Evolutionary conservation across 495 filamentous ascomycete genomes (phyloP), one percentile per base, ranked within the genome.

Genomic region (Tuber magnatum): DNA sequence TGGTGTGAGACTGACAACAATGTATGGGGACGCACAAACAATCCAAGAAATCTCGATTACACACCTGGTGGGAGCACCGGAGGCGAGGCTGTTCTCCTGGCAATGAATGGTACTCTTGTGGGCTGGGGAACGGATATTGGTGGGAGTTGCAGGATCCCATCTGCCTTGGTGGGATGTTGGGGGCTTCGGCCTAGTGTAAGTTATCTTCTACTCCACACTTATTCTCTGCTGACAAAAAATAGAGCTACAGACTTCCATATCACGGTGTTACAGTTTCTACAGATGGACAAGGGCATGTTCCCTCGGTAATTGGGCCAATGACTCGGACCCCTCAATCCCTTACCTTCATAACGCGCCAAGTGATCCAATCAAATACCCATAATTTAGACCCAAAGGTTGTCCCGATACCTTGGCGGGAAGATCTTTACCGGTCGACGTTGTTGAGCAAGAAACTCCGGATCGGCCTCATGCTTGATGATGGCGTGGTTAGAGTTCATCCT

Each of bases 101-200:
- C 85, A 1, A 81, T 90, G 72, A 84, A 82, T 44, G 89, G 89
- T 16, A 89, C 86, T 51, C 84, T 88, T 0, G 81, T 84, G 28
- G 89, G 89, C 0, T 86, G 90, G 78, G 89, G 89, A 0, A 92
- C 91, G 12, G 91, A 93, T 84, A 91, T 93, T 75, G 91, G 91
- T 0, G 91, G 91, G 5, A 88, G 86, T 75, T 87, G 93, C 32
- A 85, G 91, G 0, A 88, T 92, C 71, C 91, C 91, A 2, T 86
- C 89, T 40, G 87, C 86, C 2, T 92, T 91, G 75, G 90, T 90
- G 80, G 87, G 86, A 6, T 78, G 90, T 1, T 92, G 88, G 84
- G 89, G 90, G 0, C 77, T 89, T 68, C 89, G 88, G 74, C 87
- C 88, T 9, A 88, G 83, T 73, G 73, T 73, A 32, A 61, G 72